Conservation (phyloP, 768 basidiomycete genomes). For the Phlebiopsis gigantea region DNA sequence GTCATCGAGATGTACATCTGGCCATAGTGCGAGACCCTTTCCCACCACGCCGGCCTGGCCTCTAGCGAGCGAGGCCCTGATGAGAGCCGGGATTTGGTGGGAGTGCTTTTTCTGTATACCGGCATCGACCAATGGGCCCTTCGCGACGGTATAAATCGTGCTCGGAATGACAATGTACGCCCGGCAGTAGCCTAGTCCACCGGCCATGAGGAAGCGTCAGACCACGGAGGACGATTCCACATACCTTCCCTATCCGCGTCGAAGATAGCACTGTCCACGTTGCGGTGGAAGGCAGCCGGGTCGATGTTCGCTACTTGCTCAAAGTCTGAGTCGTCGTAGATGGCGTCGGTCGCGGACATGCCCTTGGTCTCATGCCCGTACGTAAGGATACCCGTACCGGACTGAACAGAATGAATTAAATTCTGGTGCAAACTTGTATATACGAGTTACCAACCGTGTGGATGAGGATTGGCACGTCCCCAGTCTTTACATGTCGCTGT, state of each 20-base stretch:
- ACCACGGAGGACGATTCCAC: too few species aligned
- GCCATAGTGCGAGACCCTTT: constrained; percentile 52
- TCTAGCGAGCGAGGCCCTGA: constrained; percentile 39
- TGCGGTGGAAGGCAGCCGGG: constrained; percentile 36
- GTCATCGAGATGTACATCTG: constrained; percentile 49
- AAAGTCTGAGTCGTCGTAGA: constrained; percentile 39
- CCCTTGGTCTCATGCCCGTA: constrained; percentile 41
- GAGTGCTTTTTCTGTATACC: constrained; percentile 50
- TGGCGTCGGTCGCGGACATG: constrained; percentile 27
- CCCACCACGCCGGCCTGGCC: constrained; percentile 49
- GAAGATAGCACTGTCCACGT: constrained; percentile 43
- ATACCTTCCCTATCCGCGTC: constrained; percentile 45
- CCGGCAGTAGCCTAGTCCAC: constrained; percentile 36
- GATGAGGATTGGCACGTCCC: constrained; percentile 43
- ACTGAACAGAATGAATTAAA: background rate
- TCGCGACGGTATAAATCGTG: constrained; percentile 55
- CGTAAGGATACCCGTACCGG: constrained; percentile 18
- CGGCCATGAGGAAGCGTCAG: too few species aligned
- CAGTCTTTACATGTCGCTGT: constrained; percentile 37
- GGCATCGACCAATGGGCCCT: constrained; percentile 45
- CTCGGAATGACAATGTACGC: constrained; percentile 47
- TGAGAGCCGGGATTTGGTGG: constrained; percentile 40
- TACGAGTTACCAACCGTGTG: constrained; percentile 36
- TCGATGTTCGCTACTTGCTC: constrained; percentile 40
- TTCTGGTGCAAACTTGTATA: background rate